Base-by-base conservation (phyloP, 768 basidiomycete species). In the Lentinus brumalis region DNA sequence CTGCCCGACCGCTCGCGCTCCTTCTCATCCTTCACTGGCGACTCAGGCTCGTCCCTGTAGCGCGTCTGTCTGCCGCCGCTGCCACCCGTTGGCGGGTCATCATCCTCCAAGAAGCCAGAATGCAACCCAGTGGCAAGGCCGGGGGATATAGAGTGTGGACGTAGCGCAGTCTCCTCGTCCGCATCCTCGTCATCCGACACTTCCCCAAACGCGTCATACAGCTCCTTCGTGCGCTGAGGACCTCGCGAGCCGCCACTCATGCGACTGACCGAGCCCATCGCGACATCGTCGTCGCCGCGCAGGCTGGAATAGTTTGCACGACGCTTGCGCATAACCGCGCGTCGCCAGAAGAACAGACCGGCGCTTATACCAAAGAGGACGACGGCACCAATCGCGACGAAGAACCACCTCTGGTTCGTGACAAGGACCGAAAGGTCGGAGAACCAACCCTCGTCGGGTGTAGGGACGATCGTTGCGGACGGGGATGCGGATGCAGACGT, bases 141-240 rank as follows among this genome's bases (percentile, higher is more conserved):
- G 71, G 69, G 59, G 60, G 77, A 39, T 68, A 76, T 74, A 31
- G 69, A 52, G 26, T 57, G 61, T 8, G 73, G 69, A 6, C 81
- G 79, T 53, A 96, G 76, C 32, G 82, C 83, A 0, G 87, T 87
- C 63, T 81, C 81, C 70, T 95, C 94, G 67, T 92, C 85, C 14
- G 77, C 86, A 60, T 90, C 87, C 59, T 90, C 87, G 47, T 92
- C 90, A 61, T 93, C 94, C 32, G 88, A 90, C 30, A 87, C 82
- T 69, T 94, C 94, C 39, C 94, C 94, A 75, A 98, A 98, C 16
- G 96, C 96, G 74, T 98, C 95, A 69, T 98, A 98, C 62, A 99
- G 71, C 75, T 98, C 96, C 76, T 90, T 90, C 52, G 94, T 91
- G 15, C 68, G 64, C 38, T 71, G 66, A 12, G 74, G 64, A 31